Conservation (phyloP, 257 asterid species). For the Ilex asprella region DNA sequence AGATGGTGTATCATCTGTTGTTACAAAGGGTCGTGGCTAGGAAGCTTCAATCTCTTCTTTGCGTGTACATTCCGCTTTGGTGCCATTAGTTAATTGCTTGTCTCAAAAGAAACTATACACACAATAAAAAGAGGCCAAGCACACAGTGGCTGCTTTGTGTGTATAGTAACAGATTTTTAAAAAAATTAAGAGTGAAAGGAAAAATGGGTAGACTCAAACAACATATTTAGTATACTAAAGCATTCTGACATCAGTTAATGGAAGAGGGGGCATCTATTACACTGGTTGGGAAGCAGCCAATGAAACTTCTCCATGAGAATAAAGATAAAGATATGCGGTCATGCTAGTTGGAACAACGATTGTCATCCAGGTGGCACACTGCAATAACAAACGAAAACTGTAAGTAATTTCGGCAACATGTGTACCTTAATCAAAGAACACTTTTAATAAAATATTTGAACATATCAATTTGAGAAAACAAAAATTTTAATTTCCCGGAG, state of each 20-base stretch:
- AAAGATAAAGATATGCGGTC: slow-evolving; percentile 94
- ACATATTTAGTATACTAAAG: slow-evolving; percentile 5
- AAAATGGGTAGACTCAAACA: neutral
- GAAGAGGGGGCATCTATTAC: slow-evolving; percentile 97
- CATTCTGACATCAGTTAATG: slow-evolving; percentile 12
- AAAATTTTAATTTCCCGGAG: no score
- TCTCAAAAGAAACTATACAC: no score
- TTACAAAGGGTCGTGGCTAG: no score
- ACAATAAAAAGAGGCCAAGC: no score
- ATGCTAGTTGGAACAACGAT: slow-evolving; percentile 95
- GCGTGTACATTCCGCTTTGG: no score
- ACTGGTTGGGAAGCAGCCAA: slow-evolving; percentile 99
- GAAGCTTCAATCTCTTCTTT: no score
- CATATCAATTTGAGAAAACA: neutral
- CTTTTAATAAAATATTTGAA: neutral
- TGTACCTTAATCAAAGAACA: neutral
- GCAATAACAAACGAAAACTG: slow-evolving; percentile 30
- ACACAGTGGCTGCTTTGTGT: no score
- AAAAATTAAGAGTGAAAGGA: no score
- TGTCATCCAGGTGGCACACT: slow-evolving; percentile 99
- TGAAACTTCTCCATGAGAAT: slow-evolving; percentile 95
- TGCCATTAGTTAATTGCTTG: no score
- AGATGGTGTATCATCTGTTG: no score
- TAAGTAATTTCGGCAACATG: slow-evolving; percentile 7
- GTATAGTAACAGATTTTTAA: no score